Evolutionary conservation across 192 early-diverging fungal genomes (phyloP), one percentile per base, ranked within the genome.

Genomic region (Jimgerdemannia flammicorona): DNA sequence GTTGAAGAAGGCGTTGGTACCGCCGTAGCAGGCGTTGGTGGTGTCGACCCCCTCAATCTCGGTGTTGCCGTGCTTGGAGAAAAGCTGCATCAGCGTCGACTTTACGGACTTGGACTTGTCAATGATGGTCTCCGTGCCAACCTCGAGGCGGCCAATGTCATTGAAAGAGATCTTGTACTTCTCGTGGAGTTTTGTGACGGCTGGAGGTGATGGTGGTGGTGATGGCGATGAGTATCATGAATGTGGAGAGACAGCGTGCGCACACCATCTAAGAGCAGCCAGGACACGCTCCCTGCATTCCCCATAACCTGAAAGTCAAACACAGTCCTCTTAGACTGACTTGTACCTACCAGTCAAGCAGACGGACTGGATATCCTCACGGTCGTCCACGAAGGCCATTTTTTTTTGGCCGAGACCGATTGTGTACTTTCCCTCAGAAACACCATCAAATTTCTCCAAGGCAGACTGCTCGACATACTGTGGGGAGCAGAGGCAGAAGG

Each of bases 31-130:
- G 43, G 98, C 98, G 77, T 99, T 99, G 81, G 94, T 97, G 69
- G 96, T 98, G 78, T 98, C 97, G 68, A 99, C 93, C 64, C 98
- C 98, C 81, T 96, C 97, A 43, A 99, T 93, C 79, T 92, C 93
- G 69, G 90, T 91, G 90, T 99, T 99, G 59, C 93, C 95, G 54
- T 91, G 91, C 73, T 95, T 93, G 67, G 84, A 83, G 77, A 99
- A 99, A 43, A 99, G 88, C 73, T 93, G 92, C 98, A 99, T 99
- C 73, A 99, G 89, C 43, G 93, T 93, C 7, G 95, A 90, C 87
- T 99, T 99, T 79, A 97, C 96, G 41, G 95, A 93, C 89, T 99
- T 99, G 73, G 94, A 95, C 87, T 99, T 99, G 89, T 99, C 98
- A 72, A 99, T 95, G 78, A 99, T 97, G 64, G 98, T 97, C 84